Percentiles rank a stretch among this genome's conserved stretches.
phyloP scores from a whole-genome alignment of 176 grass and related monocot genomes.

The Triticum timopheevii region DNA sequence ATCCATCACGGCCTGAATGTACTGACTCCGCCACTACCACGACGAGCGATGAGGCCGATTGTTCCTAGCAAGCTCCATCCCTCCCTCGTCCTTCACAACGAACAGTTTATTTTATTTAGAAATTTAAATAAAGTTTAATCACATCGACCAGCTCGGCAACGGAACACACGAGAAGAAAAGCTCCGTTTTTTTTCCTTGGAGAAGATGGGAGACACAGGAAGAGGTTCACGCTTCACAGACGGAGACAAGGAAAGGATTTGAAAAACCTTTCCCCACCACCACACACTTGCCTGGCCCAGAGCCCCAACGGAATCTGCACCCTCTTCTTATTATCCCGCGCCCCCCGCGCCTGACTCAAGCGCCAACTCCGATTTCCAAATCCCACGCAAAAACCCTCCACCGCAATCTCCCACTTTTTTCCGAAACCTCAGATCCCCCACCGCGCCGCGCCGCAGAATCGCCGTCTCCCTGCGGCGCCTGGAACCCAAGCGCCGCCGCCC shows the following conservation, averaged over 20 bases:
- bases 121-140: neutral
- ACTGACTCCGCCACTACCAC: too few species aligned
- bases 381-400: neutral
- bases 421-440: slow-evolving; percentile 31
- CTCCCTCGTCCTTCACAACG: neutral
- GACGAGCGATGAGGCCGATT: too few species aligned
- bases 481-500: neutral
- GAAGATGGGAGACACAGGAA: neutral
- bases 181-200: neutral
- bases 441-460: neutral
- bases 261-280: slow-evolving; percentile 30
- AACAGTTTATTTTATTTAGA: neutral
- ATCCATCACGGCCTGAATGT: neutral
- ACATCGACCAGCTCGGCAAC: neutral
- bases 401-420: neutral
- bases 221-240: neutral
- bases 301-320: neutral
- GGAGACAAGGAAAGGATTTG: slow-evolving; percentile 33
- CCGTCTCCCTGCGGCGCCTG: neutral
- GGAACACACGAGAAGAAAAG: neutral
- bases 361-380: slow-evolving; percentile 31
- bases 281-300: neutral
- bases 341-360: neutral
- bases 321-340: slow-evolving; percentile 8
- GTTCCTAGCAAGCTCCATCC: too few species aligned